phyloP scores from a whole-genome alignment of 176 grass and related monocot genomes.

The Raddia distichophylla region DNA sequence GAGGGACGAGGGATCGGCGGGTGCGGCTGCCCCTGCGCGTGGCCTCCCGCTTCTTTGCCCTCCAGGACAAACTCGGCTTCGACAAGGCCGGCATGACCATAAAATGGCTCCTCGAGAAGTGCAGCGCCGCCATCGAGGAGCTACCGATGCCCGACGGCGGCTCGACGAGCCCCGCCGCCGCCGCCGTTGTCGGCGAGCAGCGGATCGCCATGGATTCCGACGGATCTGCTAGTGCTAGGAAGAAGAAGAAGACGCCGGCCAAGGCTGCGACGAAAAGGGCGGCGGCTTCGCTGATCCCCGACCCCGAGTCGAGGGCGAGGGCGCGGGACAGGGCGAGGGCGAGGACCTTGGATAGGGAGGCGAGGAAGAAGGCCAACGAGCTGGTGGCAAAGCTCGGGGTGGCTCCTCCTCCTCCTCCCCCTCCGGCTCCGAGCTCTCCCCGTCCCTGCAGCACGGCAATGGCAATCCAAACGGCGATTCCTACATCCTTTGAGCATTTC shows the following conservation, averaged over 20 bases:
- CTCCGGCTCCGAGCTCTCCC: constrained; percentile 18
- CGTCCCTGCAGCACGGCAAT: not conserved
- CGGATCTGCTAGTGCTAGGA: not conserved
- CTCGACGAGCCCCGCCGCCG: constrained; percentile 14
- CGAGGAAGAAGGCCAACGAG: not conserved
- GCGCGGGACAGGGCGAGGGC: constrained; percentile 64
- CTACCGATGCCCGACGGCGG: constrained; percentile 43
- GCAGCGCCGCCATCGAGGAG: constrained; percentile 40
- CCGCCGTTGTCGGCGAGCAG: not conserved
- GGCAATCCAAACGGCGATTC: not conserved
- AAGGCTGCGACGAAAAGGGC: constrained; percentile 19
- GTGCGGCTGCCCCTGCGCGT: constrained; percentile 51
- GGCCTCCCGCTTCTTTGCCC: constrained; percentile 43
- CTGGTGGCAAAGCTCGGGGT: not conserved
- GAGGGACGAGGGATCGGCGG: constrained; percentile 46
- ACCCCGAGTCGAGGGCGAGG: constrained; percentile 51
- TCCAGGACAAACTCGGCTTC: constrained; percentile 58
- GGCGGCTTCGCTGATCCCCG: not conserved
- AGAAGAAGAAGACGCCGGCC: constrained; percentile 13
- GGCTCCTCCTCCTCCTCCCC: constrained; percentile 19
- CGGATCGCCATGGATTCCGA: not conserved
- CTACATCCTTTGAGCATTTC: not conserved
- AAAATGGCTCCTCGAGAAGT: constrained; percentile 49
- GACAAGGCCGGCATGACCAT: constrained; percentile 66
- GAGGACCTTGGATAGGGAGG: constrained; percentile 58